These are phyloP conservation scores for Cyberlindnera saturnus DNA, from an alignment of 805 yeast genomes.

Conservation along the genomic window DNA sequence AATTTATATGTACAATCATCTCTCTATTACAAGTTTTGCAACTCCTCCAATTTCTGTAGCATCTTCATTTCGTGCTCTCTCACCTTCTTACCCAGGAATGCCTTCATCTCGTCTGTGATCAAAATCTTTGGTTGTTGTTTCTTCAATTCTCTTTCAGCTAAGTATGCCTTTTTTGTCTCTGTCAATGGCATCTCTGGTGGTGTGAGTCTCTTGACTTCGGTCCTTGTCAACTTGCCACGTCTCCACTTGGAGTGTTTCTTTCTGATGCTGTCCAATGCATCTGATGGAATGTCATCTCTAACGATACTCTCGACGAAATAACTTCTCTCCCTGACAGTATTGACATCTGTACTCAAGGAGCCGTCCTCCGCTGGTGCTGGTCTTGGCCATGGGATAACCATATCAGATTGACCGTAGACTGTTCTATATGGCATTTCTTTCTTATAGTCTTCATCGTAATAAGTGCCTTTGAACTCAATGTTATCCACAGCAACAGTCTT, in stretches of 20 bases:
- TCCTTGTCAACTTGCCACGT: conserved; percentile 55
- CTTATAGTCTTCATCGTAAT: conserved; percentile 70
- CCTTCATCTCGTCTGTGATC: conserved; percentile 48
- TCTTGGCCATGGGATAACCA: conserved; percentile 87
- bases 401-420: conserved; percentile 60
- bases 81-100: conserved; percentile 45
- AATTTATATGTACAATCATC: conserved; percentile 1
- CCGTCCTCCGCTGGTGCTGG: conserved; percentile 56
- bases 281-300: conserved; percentile 62
- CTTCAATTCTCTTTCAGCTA: conserved; percentile 44
- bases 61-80: conserved; percentile 20
- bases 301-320: conserved; percentile 64
- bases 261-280: conserved; percentile 62
- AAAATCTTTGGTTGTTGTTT: conserved; percentile 33
- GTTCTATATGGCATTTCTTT: conserved; percentile 71
- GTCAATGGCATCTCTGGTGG: conserved; percentile 78
- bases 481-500: conserved; percentile 77
- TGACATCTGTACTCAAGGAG: conserved; percentile 48
- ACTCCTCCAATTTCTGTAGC: conserved; percentile 11
- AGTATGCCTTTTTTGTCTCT: conserved; percentile 52
- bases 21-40: conserved; percentile 1
- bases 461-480: conserved; percentile 57
- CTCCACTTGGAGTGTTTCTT: conserved; percentile 68
- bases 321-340: conserved; percentile 62
- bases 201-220: conserved; percentile 52